Base-by-base conservation (phyloP, 257 asterid genomes). In the Jaltomata sinuosa region DNA sequence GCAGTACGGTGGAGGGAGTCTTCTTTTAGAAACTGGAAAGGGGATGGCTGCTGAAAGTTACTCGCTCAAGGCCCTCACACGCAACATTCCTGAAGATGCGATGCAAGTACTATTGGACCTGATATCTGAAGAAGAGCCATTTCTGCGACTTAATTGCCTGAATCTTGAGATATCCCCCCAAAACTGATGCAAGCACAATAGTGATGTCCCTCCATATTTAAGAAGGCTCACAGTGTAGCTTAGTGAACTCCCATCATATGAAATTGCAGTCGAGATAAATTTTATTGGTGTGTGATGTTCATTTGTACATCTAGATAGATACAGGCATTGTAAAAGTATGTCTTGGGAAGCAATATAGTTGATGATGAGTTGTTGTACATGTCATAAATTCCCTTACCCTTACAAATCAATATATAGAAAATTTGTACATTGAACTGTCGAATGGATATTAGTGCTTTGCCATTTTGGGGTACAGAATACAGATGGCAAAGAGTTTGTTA, bases 361-460 rank as follows among this genome's bases (percentile, higher is more conserved):
- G 47, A 36, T 29, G 45, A 80, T 80, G 36, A 54, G 84, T 54
- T 80, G 47, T 36, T 81, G 84, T 81, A 81, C 36, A 81, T 81
- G 84, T 81, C 84, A 57, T 45, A 64, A n/a, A 25, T 82, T 62
- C 34, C 40, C 57, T 81, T 61, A 12, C 34, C 52, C 64, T 38
- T 5, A 77, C 82, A 8, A 16, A 77, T 18, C 57, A 77, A 16
- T 77, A 76, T 76, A 77, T 77, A 77, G 22, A 52, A 18, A 29
- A 77, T 19, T 49, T 77, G 82, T 77, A 18, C 64, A 77, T 77
- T 5, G 61, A 8, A 34, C 40, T 77, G 64, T 49, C 10, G 8
- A 29, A 8, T 77, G 82, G 4, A 29, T 77, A 16, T 18, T 16
- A 77, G 27, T 49, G 38, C 82, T 77, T 49, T 18, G 47, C 42